Evolutionary conservation across 305 asterid genomes (phyloP).

Genomic region (Fraxinus sp.): DNA sequence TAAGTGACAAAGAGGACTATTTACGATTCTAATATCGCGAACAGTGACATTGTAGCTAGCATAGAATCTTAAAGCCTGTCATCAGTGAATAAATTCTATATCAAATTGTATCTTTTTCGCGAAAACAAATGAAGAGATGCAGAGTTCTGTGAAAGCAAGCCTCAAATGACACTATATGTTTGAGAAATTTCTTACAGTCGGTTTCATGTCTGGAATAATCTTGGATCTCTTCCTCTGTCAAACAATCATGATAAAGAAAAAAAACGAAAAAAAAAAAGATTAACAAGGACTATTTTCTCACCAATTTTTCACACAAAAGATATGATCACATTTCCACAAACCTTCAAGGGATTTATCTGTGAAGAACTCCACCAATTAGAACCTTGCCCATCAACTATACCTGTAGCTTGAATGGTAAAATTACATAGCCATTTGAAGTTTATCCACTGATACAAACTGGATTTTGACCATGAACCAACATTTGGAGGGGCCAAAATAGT

Average conservation of each 20-base stretch:
- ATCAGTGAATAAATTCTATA: background rate
- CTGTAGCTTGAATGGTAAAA: constrained; percentile 69
- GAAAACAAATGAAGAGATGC: background rate
- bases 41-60: constrained; percentile 50
- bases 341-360: constrained; percentile 37
- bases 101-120: background rate
- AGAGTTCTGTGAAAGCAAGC: background rate
- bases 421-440: constrained; percentile 68
- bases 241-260: background rate
- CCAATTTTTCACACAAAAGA: background rate
- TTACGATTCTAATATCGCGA: constrained; percentile 45
- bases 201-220: constrained; percentile 44
- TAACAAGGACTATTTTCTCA: background rate
- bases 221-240: constrained; percentile 48
- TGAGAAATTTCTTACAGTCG: constrained; percentile 56
- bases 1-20: constrained; percentile 73
- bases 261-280: background rate
- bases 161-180: background rate
- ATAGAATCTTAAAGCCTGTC: constrained; percentile 78
- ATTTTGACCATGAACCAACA: constrained; percentile 65
- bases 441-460: constrained; percentile 69
- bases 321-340: background rate
- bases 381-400: constrained; percentile 77
- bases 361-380: constrained; percentile 69
- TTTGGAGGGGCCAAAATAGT: constrained; percentile 58